A percentile compares a stretch with the other conserved stretches of the same genome.
Evolutionary conservation across 148 eudicot genomes (phyloP).

Genomic region (Beta vulgaris): DNA sequence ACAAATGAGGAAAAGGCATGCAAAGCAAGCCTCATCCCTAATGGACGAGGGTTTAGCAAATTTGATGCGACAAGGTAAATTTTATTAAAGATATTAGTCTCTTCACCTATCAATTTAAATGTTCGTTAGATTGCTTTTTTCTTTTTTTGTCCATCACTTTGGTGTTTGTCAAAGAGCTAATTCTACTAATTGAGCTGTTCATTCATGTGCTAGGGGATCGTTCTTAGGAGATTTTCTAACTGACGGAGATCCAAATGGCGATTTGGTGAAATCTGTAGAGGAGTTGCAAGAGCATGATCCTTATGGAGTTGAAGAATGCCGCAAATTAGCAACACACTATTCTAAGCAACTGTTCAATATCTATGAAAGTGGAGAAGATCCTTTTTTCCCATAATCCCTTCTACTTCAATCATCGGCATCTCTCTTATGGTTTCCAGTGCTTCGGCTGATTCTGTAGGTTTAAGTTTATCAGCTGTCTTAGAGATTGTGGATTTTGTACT

Average conservation of each 20-base stretch:
- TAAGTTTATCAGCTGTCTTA: not conserved
- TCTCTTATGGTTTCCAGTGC: not conserved
- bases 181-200: constrained; percentile 12
- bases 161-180: too few species aligned
- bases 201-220: constrained; percentile 46
- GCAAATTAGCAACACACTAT: constrained; percentile 53
- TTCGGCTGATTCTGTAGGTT: not conserved
- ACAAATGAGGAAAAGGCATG: constrained; percentile 36
- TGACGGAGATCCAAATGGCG: constrained; percentile 47
- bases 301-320: constrained; percentile 51
- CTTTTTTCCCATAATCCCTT: constrained; percentile 35
- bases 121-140: not conserved
- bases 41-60: constrained; percentile 67
- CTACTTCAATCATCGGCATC: not conserved
- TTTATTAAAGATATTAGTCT: not conserved
- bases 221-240: constrained; percentile 60
- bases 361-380: constrained; percentile 54
- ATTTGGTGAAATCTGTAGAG: constrained; percentile 55
- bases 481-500: not conserved
- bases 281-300: constrained; percentile 42
- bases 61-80: constrained; percentile 58
- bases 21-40: constrained; percentile 29
- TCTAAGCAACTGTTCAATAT: constrained; percentile 72
- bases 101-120: not conserved
- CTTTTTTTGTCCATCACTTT: not conserved